Conservation (phyloP, 352 stramenopile species). For the Phytophthora cactorum region DNA sequence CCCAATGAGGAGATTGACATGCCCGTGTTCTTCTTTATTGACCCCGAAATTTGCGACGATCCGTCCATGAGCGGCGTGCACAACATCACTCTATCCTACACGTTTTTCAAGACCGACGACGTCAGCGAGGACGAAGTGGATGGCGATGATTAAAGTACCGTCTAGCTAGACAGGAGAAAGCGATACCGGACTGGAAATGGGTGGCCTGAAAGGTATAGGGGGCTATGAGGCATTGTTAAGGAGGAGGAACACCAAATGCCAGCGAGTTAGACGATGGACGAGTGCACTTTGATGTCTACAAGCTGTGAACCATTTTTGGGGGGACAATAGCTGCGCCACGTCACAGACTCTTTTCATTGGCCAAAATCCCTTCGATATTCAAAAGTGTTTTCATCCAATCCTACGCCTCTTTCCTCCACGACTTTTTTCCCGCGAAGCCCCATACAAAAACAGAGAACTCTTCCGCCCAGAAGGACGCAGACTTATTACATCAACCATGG, state of each 20-base stretch:
- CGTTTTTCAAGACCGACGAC: constrained; percentile 97
- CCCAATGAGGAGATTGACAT: constrained; percentile 99
- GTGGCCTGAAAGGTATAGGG: neutral
- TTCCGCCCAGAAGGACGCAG: constrained; percentile 20
- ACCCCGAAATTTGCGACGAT: constrained; percentile 98
- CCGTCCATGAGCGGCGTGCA: constrained; percentile 95
- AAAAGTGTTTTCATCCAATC: constrained; percentile 20
- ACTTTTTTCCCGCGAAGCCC: constrained; percentile 20
- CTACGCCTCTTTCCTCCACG: neutral
- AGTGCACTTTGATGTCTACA: neutral
- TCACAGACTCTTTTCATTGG: constrained; percentile 17
- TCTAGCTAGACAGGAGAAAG: neutral
- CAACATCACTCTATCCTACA: constrained; percentile 99
- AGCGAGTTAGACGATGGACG: constrained; percentile 14
- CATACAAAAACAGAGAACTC: constrained; percentile 16
- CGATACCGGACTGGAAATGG: neutral
- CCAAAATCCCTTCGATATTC: constrained; percentile 5
- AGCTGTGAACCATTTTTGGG: neutral
- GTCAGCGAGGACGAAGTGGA: constrained; percentile 92
- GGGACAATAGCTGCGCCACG: constrained; percentile 5
- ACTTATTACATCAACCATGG: constrained; percentile 42
- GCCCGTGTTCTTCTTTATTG: constrained; percentile 99
- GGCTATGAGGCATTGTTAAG: constrained; percentile 2
- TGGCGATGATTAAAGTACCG: constrained; percentile 48
- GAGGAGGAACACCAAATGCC: neutral